phyloP scores from a whole-genome alignment of 2,329 filamentous ascomycete genomes.

The Didymella exigua region DNA sequence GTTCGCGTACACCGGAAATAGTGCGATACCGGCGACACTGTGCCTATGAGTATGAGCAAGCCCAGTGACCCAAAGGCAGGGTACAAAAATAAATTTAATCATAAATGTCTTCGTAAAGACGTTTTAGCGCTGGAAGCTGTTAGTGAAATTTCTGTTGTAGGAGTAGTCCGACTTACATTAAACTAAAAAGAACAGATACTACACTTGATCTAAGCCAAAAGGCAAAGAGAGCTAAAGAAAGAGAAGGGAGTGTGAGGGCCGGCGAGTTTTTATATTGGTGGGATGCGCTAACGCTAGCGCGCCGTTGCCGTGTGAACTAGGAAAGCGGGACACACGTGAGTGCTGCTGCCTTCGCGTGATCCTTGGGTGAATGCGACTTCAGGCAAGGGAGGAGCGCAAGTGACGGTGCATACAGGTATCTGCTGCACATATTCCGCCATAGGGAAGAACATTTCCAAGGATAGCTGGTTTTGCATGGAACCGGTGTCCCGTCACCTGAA shows the following conservation, averaged over 20 bases:
- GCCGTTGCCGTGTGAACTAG: not conserved
- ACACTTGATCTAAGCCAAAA: constrained; percentile 19
- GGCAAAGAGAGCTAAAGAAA: constrained; percentile 20
- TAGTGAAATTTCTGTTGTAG: too few relatives aligned
- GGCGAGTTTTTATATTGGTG: constrained; percentile 5
- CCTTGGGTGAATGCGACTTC: not conserved
- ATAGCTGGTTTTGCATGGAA: too few relatives aligned
- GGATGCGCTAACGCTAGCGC: constrained; percentile 2
- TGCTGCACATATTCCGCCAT: too few relatives aligned
- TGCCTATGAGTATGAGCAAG: constrained; percentile 18
- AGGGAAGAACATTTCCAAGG: too few relatives aligned
- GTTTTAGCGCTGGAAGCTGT: too few relatives aligned
- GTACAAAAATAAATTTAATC: constrained; percentile 13
- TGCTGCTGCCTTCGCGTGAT: not conserved
- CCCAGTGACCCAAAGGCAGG: constrained; percentile 6
- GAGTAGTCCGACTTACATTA: too few relatives aligned
- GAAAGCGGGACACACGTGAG: not conserved
- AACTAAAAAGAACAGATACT: constrained; percentile 10
- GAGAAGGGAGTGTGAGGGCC: constrained; percentile 7
- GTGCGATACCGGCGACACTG: constrained; percentile 17
- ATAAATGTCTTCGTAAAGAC: not conserved
- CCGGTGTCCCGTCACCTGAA: too few relatives aligned
- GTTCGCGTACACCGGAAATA: constrained; percentile 13
- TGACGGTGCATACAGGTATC: too few relatives aligned
- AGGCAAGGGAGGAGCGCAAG: too few relatives aligned